phyloP scores from a whole-genome alignment of 495 filamentous ascomycete genomes.

The Talaromyces stipitatus region DNA sequence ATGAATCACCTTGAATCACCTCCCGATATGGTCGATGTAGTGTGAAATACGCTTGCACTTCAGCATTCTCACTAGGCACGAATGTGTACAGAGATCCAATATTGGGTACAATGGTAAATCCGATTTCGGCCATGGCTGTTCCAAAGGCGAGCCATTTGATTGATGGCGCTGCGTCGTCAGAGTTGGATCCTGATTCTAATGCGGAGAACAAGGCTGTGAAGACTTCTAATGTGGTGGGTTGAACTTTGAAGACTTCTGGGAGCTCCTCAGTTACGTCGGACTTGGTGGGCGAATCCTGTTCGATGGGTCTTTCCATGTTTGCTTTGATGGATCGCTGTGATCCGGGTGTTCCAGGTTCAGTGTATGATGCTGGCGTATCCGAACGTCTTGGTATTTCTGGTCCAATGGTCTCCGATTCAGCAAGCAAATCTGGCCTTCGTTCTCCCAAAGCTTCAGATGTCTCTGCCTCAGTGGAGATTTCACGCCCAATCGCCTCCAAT shows the following conservation, averaged over 20 bases:
- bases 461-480: too few relatives aligned
- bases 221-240: not conserved
- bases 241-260: not conserved
- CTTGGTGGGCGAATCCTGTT: not conserved
- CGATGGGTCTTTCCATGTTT: not conserved
- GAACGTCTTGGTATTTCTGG: too few relatives aligned
- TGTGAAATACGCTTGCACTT: not conserved
- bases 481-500: too few relatives aligned
- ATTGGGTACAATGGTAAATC: constrained; percentile 2
- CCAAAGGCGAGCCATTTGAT: constrained; percentile 25
- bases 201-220: not conserved
- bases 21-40: not conserved
- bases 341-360: not conserved
- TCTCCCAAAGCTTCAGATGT: too few relatives aligned
- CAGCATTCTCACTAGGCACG: not conserved
- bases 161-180: constrained; percentile 15
- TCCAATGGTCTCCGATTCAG: too few relatives aligned
- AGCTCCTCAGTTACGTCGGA: not conserved
- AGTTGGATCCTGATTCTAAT: constrained; percentile 1
- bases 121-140: constrained; percentile 25
- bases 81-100: constrained; percentile 8
- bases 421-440: too few relatives aligned
- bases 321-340: not conserved
- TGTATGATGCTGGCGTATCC: not conserved
- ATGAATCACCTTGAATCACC: constrained; percentile 8